phyloP scores from a whole-genome alignment of 2,329 filamentous ascomycete genomes.

The Neopestalotiopsis clavispora region DNA sequence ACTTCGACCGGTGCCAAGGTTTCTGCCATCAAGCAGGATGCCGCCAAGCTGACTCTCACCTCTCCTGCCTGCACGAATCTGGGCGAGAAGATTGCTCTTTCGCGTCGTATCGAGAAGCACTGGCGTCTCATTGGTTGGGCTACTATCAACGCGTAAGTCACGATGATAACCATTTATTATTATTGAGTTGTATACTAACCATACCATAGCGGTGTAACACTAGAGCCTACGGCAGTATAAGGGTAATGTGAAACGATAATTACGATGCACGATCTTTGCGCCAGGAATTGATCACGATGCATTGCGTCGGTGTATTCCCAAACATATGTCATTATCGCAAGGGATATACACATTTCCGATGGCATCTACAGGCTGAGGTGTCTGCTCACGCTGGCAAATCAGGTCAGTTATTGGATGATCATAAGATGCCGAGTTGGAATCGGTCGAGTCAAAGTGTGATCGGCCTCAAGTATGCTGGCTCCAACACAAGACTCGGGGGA shows the following conservation, averaged over 20 bases:
- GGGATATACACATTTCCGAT: not conserved
- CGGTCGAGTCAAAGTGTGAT: not conserved
- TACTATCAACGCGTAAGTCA: constrained; percentile 70
- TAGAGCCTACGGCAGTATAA: constrained; percentile 48
- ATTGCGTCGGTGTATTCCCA: not conserved
- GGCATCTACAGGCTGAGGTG: not conserved
- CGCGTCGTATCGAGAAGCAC: constrained; percentile 97
- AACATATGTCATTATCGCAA: not conserved
- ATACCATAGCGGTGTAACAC: constrained; percentile 54
- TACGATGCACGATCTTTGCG: constrained; percentile 19
- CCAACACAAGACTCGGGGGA: not conserved
- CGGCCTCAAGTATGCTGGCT: not conserved
- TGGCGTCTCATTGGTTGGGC: constrained; percentile 96
- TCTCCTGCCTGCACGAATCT: constrained; percentile 96
- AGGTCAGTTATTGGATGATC: too few species aligned
- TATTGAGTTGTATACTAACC: constrained; percentile 35
- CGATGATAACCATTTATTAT: not conserved
- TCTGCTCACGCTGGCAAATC: not conserved
- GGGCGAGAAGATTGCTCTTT: constrained; percentile 96
- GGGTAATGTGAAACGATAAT: constrained; percentile 26
- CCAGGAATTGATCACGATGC: constrained; percentile 3
- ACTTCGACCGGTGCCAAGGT: constrained; percentile 98
- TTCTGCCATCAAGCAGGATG: constrained; percentile 95
- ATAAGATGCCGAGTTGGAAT: not conserved
- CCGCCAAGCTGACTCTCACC: constrained; percentile 90